A percentile compares a stretch with the other conserved stretches of the same genome.
Evolutionary conservation across 176 grass and related monocot genomes (phyloP).

Genomic region (Otatea glauca): DNA sequence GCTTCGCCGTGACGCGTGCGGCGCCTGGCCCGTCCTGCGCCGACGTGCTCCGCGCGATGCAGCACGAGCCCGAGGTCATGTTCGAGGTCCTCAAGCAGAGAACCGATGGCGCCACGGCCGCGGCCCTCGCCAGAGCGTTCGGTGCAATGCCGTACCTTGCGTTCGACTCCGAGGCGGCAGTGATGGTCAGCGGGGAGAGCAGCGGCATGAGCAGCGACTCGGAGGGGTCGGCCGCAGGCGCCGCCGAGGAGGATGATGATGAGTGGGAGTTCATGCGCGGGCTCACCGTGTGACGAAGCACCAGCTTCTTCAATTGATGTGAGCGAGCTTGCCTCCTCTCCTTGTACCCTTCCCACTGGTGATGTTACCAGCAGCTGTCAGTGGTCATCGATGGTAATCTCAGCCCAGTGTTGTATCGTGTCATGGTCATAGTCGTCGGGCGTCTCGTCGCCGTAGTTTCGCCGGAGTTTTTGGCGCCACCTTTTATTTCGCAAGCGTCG

Average conservation of each 20-base stretch:
- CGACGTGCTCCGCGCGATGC: constrained; percentile 88
- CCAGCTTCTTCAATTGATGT: background rate
- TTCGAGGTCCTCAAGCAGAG: constrained; percentile 80
- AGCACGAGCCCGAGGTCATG: constrained; percentile 95
- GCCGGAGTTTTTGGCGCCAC: constrained; percentile 54
- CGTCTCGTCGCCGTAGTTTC: constrained; percentile 57
- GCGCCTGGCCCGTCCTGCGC: constrained; percentile 72
- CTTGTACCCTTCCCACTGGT: constrained; percentile 23
- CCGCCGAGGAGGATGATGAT: constrained; percentile 67
- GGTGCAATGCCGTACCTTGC: constrained; percentile 84
- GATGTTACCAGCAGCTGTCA: constrained; percentile 1
- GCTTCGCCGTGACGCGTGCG: constrained; percentile 83
- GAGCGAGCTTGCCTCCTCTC: background rate
- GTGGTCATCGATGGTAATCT: constrained; percentile 26
- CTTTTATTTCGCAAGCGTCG: constrained; percentile 57
- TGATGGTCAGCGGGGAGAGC: constrained; percentile 34
- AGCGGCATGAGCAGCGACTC: constrained; percentile 67
- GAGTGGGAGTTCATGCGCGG: constrained; percentile 93
- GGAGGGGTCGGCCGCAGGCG: constrained; percentile 57
- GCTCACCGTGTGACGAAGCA: constrained; percentile 63
- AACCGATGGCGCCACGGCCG: constrained; percentile 41
- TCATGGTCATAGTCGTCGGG: constrained; percentile 53
- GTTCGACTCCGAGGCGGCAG: constrained; percentile 37
- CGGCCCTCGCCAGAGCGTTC: constrained; percentile 57
- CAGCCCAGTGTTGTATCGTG: constrained; percentile 69